Percentiles rank a stretch among this genome's conserved stretches.
These are phyloP conservation scores for Venturia pyrina DNA, from an alignment of 2,329 filamentous ascomycete genomes.

Conservation along the genomic window DNA sequence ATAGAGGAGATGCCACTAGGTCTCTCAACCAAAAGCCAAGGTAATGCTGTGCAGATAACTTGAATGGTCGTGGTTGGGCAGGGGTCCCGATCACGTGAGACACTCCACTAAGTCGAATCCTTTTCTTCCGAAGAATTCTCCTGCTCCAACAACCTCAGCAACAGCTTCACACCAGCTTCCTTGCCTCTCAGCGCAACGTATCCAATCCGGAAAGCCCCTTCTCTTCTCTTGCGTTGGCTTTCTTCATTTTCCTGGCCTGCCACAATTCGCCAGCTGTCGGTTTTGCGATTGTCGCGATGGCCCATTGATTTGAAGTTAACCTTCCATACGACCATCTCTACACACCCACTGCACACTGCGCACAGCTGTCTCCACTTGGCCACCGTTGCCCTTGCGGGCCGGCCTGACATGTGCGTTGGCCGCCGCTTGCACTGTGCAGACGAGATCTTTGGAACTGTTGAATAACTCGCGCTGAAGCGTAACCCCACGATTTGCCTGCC, in stretches of 20 bases:
- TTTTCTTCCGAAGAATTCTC: neutral
- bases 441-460: neutral
- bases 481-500: slow-evolving; percentile 11
- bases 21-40: too few relatives aligned
- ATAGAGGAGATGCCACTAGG: too few relatives aligned
- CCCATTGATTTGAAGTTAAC: neutral
- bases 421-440: neutral
- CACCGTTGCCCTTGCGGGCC: neutral
- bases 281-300: neutral
- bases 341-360: neutral
- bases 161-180: neutral
- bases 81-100: neutral
- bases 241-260: neutral
- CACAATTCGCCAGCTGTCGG: neutral
- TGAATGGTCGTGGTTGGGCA: neutral
- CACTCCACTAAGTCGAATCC: neutral
- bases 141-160: neutral
- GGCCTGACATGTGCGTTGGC: neutral
- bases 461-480: neutral
- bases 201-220: neutral
- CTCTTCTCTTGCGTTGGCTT: neutral
- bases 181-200: neutral
- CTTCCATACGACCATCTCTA: neutral
- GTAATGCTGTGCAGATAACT: too few relatives aligned
- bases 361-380: neutral